These are phyloP conservation scores for Sporormia fimetaria DNA, from an alignment of 495 filamentous ascomycete species.

Conservation along the genomic window DNA sequence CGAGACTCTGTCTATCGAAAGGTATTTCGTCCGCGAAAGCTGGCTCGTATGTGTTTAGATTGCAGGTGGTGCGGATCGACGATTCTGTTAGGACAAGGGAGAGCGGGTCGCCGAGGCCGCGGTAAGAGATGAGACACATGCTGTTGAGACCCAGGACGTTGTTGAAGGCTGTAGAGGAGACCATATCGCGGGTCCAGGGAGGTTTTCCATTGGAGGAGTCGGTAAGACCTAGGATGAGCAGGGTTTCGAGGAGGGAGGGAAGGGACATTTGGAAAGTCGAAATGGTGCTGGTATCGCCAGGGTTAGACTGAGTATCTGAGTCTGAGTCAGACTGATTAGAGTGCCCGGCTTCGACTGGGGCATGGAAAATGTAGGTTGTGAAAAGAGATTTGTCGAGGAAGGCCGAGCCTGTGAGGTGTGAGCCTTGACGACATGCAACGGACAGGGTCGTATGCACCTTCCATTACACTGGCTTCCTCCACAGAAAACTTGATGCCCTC, in stretches of 20 bases:
- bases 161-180: constrained; percentile 53
- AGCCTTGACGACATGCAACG: neutral
- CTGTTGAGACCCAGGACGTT: constrained; percentile 65
- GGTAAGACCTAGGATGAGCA: constrained; percentile 82
- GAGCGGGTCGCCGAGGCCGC: constrained; percentile 58
- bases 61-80: constrained; percentile 81
- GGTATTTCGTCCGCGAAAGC: constrained; percentile 63
- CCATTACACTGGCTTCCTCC: constrained; percentile 74
- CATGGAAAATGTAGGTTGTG: constrained; percentile 58
- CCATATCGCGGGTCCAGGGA: constrained; percentile 23
- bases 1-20: constrained; percentile 62
- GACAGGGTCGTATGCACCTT: constrained; percentile 41
- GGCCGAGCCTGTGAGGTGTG: constrained; percentile 46
- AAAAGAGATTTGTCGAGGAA: constrained; percentile 82
- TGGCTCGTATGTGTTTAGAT: constrained; percentile 80
- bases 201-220: constrained; percentile 38
- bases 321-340: constrained; percentile 14
- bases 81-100: constrained; percentile 71
- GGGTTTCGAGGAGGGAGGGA: constrained; percentile 76
- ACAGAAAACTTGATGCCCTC: constrained; percentile 78
- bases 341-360: constrained; percentile 31
- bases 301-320: constrained; percentile 27
- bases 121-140: constrained; percentile 72
- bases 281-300: constrained; percentile 29
- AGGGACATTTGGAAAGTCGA: constrained; percentile 71